Evolutionary conservation across 2,329 filamentous ascomycete genomes (phyloP), one percentile per base, ranked within the genome.

Genomic region (Trichoderma oligosporum): DNA sequence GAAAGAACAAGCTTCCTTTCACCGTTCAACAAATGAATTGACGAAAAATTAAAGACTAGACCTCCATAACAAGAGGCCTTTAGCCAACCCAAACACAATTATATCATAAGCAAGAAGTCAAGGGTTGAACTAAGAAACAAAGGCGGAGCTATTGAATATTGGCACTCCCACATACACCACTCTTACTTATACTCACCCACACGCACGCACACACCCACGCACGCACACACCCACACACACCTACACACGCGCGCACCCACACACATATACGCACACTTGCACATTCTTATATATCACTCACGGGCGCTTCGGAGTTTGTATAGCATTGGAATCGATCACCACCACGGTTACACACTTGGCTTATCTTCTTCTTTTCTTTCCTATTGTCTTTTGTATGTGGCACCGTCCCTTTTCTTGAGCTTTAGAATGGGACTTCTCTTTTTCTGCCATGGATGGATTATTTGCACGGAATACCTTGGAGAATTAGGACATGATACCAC

Each of bases 291-390:
- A 59, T 59, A 47, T 41, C 33, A 47, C 31, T 56, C 35, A 58
- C 47, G 33, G 63, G 63, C 62, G 62, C 61, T 31, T 58, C 12
- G 63, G 63, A 56, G 60, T 65, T 63, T 64, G 62, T 61, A 61
- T 63, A 63, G 61, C 62, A 64, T 62, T 56, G 60, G 62, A 58
- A 64, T 57, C 48, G 27, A 48, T 29, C 56, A 35, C 25, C 47
- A 58, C 47, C 38, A 38, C 42, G 39, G 39, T 16, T 25, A 47
- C 56, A 41, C 42, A 31, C n/a, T 56, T 33, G 31, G n/a, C 36
- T 36, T 25, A 56, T 12, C n/a, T n/a, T 33, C 36, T 45, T 38
- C 27, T 29, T 42, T 57, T 44, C 36, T 35, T 16, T 57, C 27
- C 44, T 58, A 27, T 36, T 52, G 29, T 52, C 24, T 41, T 44